phyloP scores from a whole-genome alignment of 2,329 filamentous ascomycete genomes.

The Aspergillus vadensis region DNA sequence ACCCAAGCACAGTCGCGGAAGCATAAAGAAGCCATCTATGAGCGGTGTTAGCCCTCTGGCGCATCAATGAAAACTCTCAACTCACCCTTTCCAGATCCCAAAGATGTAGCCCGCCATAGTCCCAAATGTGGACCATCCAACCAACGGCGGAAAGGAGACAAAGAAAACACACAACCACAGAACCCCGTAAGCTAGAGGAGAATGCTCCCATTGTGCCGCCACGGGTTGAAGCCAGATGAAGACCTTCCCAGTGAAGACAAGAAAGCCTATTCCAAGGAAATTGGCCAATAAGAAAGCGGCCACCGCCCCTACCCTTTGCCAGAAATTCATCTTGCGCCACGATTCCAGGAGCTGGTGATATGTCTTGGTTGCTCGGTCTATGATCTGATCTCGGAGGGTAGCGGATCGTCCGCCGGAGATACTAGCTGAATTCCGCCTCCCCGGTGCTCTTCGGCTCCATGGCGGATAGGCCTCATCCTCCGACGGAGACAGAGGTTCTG shows the following conservation, averaged over 20 bases:
- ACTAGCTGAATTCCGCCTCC: constrained; percentile 44
- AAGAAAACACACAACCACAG: constrained; percentile 74
- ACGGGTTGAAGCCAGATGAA: constrained; percentile 73
- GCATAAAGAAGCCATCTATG: constrained; percentile 81
- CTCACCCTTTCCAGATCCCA: constrained; percentile 70
- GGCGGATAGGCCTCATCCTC: constrained; percentile 47
- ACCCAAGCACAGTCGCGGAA: constrained; percentile 75
- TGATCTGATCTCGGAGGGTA: constrained; percentile 40
- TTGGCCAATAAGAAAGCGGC: constrained; percentile 54
- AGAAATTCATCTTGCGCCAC: constrained; percentile 46
- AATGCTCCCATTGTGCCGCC: constrained; percentile 74
- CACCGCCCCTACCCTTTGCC: constrained; percentile 64
- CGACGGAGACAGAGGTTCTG: constrained; percentile 49
- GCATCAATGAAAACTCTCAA: constrained; percentile 24
- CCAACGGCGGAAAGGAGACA: constrained; percentile 81
- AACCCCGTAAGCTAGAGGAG: constrained; percentile 71
- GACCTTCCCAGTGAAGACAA: constrained; percentile 77
- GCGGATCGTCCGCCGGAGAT: constrained; percentile 35
- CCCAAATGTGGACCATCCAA: constrained; percentile 80
- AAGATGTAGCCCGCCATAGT: constrained; percentile 72
- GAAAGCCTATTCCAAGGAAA: constrained; percentile 65
- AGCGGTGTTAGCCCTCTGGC: constrained; percentile 24
- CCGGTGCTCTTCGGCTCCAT: constrained; percentile 53
- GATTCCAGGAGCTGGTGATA: constrained; percentile 36
- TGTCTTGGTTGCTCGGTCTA: constrained; percentile 39